A percentile compares a stretch with the other conserved stretches of the same genome.
These are phyloP conservation scores for Dactylella cylindrospora DNA, from an alignment of 2,329 filamentous ascomycete species.

Conservation along the genomic window DNA sequence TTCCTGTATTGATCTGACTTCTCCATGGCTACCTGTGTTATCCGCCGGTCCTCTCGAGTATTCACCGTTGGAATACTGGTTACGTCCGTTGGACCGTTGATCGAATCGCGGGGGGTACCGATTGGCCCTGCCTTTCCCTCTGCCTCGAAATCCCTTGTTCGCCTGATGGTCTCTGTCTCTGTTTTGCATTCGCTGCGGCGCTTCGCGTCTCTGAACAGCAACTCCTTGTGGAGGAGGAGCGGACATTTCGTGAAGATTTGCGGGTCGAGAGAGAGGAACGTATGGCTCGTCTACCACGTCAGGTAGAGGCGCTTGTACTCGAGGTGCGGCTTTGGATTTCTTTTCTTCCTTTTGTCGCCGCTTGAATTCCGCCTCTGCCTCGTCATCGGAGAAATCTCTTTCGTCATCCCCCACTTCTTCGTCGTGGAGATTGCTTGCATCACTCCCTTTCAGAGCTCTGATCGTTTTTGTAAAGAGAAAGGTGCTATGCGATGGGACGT, in stretches of 20 bases:
- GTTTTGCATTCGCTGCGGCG: conserved; percentile 55
- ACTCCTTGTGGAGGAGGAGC: conserved; percentile 49
- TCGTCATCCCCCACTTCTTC: conserved; percentile 86
- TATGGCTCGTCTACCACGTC: conserved; percentile 67
- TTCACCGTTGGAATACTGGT: no score
- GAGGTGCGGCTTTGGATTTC: conserved; percentile 52
- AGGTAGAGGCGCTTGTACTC: conserved; percentile 63
- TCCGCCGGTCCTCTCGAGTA: no score
- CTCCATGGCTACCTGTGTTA: no score
- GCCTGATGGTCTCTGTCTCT: conserved; percentile 51
- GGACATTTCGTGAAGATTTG: conserved; percentile 59
- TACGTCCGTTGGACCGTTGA: no score
- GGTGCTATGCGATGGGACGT: conserved; percentile 73
- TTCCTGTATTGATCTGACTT: no score
- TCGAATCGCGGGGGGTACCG: conserved; percentile 7
- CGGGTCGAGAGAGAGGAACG: conserved; percentile 68
- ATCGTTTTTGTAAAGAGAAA: conserved; percentile 86
- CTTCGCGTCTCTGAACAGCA: conserved; percentile 56
- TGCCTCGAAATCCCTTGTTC: conserved; percentile 52
- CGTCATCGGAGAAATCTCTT: conserved; percentile 94
- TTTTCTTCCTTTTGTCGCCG: conserved; percentile 66
- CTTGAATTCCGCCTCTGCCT: conserved; percentile 84
- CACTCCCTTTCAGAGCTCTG: conserved; percentile 78
- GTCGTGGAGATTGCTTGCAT: conserved; percentile 92
- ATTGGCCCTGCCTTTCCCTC: conserved; percentile 45